Conservation (phyloP, 768 basidiomycete species). For the Ephemerocybe angulata region DNA sequence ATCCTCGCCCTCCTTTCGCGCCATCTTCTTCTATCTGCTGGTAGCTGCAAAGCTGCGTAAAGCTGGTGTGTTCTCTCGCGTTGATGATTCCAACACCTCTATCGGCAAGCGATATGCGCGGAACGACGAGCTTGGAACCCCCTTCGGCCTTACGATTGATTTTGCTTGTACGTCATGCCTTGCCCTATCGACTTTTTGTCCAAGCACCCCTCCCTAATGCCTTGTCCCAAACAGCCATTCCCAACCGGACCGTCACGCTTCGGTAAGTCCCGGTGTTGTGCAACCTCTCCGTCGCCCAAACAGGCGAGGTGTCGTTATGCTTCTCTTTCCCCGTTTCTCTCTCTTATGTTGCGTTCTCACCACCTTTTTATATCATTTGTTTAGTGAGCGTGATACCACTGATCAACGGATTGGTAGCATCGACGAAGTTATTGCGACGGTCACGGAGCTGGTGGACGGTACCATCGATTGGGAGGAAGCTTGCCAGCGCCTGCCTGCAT, state of each 20-base stretch:
- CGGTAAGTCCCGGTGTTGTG: slow-evolving; percentile 51
- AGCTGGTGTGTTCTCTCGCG: slow-evolving; percentile 87
- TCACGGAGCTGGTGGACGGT: slow-evolving; percentile 76
- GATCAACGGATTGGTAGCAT: slow-evolving; percentile 87
- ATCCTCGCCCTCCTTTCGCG: slow-evolving; percentile 1
- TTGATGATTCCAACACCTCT: slow-evolving; percentile 92
- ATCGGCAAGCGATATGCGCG: slow-evolving; percentile 97
- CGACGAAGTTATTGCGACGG: slow-evolving; percentile 81
- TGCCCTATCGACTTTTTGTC: not conserved
- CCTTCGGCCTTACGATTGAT: slow-evolving; percentile 93
- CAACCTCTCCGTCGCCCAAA: slow-evolving; percentile 10
- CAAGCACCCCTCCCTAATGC: slow-evolving; percentile 2
- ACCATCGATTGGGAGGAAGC: slow-evolving; percentile 76
- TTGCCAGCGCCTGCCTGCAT: slow-evolving; percentile 63
- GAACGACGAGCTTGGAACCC: slow-evolving; percentile 98
- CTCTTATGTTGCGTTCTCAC: not conserved
- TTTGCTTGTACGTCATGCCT: slow-evolving; percentile 62
- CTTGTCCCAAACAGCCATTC: slow-evolving; percentile 54
- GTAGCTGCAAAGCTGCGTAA: slow-evolving; percentile 81
- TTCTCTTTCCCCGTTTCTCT: slow-evolving; percentile 9
- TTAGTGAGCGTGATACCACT: slow-evolving; percentile 91
- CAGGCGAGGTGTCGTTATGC: slow-evolving; percentile 4
- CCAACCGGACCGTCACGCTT: slow-evolving; percentile 91
- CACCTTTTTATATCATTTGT: slow-evolving; percentile 9
- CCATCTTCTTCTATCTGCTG: slow-evolving; percentile 3